Evolutionary conservation across 768 basidiomycete species (phyloP).

Genomic region (Mycena vitilis): DNA sequence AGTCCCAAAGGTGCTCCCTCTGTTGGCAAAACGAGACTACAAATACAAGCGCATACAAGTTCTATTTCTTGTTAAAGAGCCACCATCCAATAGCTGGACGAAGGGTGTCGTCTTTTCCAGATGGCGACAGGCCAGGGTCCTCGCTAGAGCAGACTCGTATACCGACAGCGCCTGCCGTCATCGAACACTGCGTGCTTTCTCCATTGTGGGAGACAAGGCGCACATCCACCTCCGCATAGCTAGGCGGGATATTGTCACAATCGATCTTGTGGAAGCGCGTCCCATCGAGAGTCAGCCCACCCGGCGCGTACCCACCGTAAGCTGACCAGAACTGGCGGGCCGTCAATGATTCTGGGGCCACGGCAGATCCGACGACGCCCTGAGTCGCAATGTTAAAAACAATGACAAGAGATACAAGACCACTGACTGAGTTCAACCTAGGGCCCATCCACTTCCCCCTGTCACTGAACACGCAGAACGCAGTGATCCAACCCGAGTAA

Average conservation of each 20-base stretch:
- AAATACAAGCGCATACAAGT: not conserved
- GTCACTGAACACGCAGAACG: slow-evolving; percentile 6
- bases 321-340: not conserved
- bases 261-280: slow-evolving; percentile 9
- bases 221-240: slow-evolving; percentile 11
- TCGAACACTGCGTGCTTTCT: not conserved
- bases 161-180: slow-evolving; percentile 2
- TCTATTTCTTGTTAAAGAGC: slow-evolving; percentile 2
- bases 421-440: not conserved
- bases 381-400: not conserved
- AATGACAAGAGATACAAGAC: no score
- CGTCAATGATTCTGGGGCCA: not conserved
- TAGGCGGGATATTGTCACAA: not conserved
- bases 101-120: slow-evolving; percentile 5
- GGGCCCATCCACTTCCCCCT: slow-evolving; percentile 5
- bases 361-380: not conserved
- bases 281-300: not conserved
- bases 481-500: slow-evolving; percentile 13
- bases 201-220: not conserved
- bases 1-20: no score
- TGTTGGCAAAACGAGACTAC: not conserved
- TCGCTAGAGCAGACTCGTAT: slow-evolving; percentile 19
- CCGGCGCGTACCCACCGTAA: not conserved
- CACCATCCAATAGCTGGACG: slow-evolving; percentile 19
- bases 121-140: not conserved